A percentile compares a stretch with the other conserved stretches of the same genome.
phyloP scores from a whole-genome alignment of 2,329 filamentous ascomycete genomes.

The Sarocladiaceae sp. region DNA sequence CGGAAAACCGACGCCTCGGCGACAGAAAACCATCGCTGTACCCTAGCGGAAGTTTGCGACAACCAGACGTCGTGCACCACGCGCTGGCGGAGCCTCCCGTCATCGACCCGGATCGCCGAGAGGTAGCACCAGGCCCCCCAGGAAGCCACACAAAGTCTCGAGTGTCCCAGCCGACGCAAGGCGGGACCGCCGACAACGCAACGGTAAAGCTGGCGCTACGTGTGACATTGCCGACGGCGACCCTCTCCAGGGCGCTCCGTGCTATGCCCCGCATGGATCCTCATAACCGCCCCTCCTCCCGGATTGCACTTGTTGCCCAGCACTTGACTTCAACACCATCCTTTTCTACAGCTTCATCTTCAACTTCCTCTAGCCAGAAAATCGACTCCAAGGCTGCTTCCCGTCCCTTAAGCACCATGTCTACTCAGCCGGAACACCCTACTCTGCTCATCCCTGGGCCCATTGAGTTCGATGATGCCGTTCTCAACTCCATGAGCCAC shows the following conservation, averaged over 20 bases:
- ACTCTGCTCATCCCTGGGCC: slow-evolving; percentile 93
- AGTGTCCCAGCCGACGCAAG: slow-evolving; percentile 8
- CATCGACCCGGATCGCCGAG: too few relatives aligned
- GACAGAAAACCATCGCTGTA: background rate
- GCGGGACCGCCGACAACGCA: slow-evolving; percentile 9
- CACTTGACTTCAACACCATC: slow-evolving; percentile 16
- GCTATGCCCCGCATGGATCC: slow-evolving; percentile 6
- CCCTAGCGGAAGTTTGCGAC: too few relatives aligned
- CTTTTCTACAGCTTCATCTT: slow-evolving; percentile 10
- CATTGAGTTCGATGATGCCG: slow-evolving; percentile 97
- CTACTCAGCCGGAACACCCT: slow-evolving; percentile 53
- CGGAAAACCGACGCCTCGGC: too few relatives aligned
- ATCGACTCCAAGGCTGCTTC: slow-evolving; percentile 11
- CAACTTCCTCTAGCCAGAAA: slow-evolving; percentile 13
- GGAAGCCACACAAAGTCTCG: background rate
- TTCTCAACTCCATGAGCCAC: slow-evolving; percentile 90
- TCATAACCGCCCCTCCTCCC: slow-evolving; percentile 7
- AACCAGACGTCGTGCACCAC: too few relatives aligned
- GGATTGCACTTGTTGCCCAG: slow-evolving; percentile 23
- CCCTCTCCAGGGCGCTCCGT: slow-evolving; percentile 14
- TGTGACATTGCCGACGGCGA: slow-evolving; percentile 14
- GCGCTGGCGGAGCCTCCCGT: too few relatives aligned
- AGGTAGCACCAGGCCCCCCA: too few relatives aligned
- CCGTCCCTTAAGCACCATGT: slow-evolving; percentile 41
- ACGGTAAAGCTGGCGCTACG: slow-evolving; percentile 6